Evolutionary conservation across 1,139 yeast species (phyloP), one percentile per base, ranked within the genome.

Genomic region (Tardiomyces digboiensis): DNA sequence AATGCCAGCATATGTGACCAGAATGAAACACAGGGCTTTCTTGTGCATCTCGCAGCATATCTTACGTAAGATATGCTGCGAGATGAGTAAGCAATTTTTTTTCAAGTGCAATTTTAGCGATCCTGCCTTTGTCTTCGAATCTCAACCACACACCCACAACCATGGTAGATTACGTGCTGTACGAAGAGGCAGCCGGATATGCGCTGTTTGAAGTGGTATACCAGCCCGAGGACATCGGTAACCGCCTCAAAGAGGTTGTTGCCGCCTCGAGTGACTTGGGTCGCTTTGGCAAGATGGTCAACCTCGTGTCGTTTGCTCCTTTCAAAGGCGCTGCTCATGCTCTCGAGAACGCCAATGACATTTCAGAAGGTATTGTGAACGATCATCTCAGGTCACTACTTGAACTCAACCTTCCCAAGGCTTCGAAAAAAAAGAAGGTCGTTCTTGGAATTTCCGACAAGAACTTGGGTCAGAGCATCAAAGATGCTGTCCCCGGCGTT

Each of bases 141-240:
- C n/a, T n/a, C n/a, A n/a, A n/a, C n/a, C n/a, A n/a, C n/a, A n/a
- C n/a, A n/a, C n/a, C n/a, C 38, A 16, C 6, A 13, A 37, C 8
- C 21, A 54, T 53, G 57, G 57, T 88, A 68, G 96, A 91, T 70
- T 91, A 80, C 71, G 80, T 91, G 68, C 83, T 91, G 63, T 91
- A 84, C 67, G 99, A 91, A 75, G 97, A 91, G 75, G 96, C 98
- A 50, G 88, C 98, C 46, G 99, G 99, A 55, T 91, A 91, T 68
- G 97, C 95, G 56, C 76, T 91, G 61, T 91, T 89, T 80, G 86
- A 91, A 70, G 97, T 91, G 50, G 78, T 82, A 58, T 74, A 87
- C 56, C 95, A 88, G 71, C 96, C 91, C 61, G 98, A 93, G 71
- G 91, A 86, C 63, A 79, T 91, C 55, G 95, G 97, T 44, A 77